Evolutionary conservation across 495 filamentous ascomycete species (phyloP), one percentile per base, ranked within the genome.

Genomic region (Penicillium macrosclerotiorum): DNA sequence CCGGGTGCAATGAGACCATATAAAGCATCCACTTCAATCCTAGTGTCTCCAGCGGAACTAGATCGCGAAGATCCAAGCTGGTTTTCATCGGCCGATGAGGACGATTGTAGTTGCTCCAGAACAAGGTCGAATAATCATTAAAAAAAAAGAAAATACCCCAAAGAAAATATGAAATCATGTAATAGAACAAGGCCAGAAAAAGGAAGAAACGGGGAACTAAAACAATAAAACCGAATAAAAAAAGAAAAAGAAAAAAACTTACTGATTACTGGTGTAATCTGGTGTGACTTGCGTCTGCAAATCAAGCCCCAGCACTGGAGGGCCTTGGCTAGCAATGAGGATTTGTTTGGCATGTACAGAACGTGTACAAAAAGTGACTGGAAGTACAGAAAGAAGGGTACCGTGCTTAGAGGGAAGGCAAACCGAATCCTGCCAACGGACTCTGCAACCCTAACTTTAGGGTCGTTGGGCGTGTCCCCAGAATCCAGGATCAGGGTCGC

Each of bases 231-330:
- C 14, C 6, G 24, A 9, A 43, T 19, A 23, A 42, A 25, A 27
- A 35, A 33, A 39, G 8, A 52, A 42, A 40, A 35, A 27, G 36
- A 31, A 18, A 16, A 13, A 40, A 43, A 46, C 60, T 57, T 55
- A 67, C 60, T 42, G 43, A 38, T 57, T 55, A 67, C 60, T 42
- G 43, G 34, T 47, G 49, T 45, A 47, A 52, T 52, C 36, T 20
- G 18, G 43, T 43, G 43, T 24, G 25, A 47, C 43, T 42, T 19
- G 23, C n/a, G 35, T 32, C 24, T 37, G 13, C 20, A 37, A 49
- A 27, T 49, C 25, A 34, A 35, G 14, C n/a, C n/a, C n/a, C n/a
- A n/a, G n/a, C 45, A 17, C 12, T 14, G 30, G 20, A 42, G n/a
- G 51, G 40, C 42, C 29, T 45, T 45, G 41, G 37, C 12, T 12